Evolutionary conservation across 306 rosid species (phyloP).

Genomic region (Sphenostylis stenocarpa): DNA sequence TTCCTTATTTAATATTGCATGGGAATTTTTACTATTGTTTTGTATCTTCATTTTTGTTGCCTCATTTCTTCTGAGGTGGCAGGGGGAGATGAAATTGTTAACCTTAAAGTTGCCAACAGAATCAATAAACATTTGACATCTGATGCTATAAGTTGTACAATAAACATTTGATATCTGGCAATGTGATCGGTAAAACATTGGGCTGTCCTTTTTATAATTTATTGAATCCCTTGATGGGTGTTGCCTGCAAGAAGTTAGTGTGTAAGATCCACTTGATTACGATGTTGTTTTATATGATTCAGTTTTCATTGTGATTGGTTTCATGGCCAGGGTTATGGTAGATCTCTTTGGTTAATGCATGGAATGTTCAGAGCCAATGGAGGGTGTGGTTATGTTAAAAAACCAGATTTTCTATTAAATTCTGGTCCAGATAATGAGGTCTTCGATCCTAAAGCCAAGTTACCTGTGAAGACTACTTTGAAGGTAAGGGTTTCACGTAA

Average conservation of each 20-base stretch:
- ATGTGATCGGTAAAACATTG: neutral
- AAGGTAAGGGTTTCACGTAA: conserved; percentile 53
- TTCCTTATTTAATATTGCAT: neutral
- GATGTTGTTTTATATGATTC: neutral
- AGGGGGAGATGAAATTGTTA: neutral
- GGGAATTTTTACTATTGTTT: neutral
- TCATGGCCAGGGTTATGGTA: conserved; percentile 79
- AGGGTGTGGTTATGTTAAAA: conserved; percentile 90
- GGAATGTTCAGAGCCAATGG: conserved; percentile 98
- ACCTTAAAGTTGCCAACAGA: conserved; percentile 9
- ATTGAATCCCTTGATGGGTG: conserved; percentile 12
- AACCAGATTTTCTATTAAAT: conserved; percentile 75
- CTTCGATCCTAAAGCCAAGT: conserved; percentile 67
- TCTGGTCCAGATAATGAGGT: conserved; percentile 55
- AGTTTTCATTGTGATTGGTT: conserved; percentile 25
- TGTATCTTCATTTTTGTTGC: neutral
- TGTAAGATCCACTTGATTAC: neutral
- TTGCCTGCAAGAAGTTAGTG: neutral
- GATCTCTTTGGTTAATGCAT: conserved; percentile 97
- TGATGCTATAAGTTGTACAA: neutral
- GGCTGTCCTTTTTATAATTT: neutral
- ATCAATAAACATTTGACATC: neutral
- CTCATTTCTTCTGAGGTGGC: neutral
- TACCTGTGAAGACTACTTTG: conserved; percentile 67
- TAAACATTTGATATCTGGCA: neutral